These are phyloP conservation scores for Exophiala lecanii-corni DNA, from an alignment of 2,329 filamentous ascomycete genomes.

Conservation along the genomic window DNA sequence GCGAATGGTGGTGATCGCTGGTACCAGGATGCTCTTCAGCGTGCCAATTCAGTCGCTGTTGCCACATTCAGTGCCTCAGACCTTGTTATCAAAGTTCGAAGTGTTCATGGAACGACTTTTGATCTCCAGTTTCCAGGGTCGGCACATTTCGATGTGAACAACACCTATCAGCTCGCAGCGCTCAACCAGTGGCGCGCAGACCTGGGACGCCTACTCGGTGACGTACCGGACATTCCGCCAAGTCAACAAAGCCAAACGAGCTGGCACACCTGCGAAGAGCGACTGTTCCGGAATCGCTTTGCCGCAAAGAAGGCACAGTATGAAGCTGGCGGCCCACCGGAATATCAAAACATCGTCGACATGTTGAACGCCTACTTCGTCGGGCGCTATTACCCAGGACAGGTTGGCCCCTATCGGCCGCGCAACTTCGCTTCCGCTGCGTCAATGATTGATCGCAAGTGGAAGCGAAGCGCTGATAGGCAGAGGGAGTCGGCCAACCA, in stretches of 20 bases:
- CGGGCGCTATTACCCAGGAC: constrained; percentile 6
- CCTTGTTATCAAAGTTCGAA: too few relatives aligned
- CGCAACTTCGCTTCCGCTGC: not conserved
- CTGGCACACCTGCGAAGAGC: not conserved
- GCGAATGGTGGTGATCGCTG: too few relatives aligned
- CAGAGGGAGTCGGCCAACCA: too few relatives aligned
- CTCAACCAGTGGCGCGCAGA: constrained; percentile 11
- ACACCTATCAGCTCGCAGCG: constrained; percentile 5
- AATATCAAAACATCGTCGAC: not conserved
- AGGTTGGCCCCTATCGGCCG: not conserved
- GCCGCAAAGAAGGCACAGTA: constrained; percentile 1
- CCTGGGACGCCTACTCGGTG: not conserved
- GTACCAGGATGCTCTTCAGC: not conserved
- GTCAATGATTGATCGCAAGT: not conserved
- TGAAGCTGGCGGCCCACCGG: not conserved
- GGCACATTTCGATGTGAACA: constrained; percentile 1
- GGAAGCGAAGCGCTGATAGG: too few relatives aligned
- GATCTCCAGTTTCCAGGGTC: constrained; percentile 3
- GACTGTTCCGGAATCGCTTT: constrained; percentile 2
- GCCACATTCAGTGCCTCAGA: too few relatives aligned
- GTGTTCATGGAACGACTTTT: too few relatives aligned
- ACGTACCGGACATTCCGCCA: not conserved
- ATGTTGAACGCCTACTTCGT: constrained; percentile 5
- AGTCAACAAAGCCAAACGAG: not conserved
- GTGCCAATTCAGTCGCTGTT: constrained; percentile 1